Conservation (phyloP, 1,284 basidiomycete species). For the Tylopilus sp. region DNA sequence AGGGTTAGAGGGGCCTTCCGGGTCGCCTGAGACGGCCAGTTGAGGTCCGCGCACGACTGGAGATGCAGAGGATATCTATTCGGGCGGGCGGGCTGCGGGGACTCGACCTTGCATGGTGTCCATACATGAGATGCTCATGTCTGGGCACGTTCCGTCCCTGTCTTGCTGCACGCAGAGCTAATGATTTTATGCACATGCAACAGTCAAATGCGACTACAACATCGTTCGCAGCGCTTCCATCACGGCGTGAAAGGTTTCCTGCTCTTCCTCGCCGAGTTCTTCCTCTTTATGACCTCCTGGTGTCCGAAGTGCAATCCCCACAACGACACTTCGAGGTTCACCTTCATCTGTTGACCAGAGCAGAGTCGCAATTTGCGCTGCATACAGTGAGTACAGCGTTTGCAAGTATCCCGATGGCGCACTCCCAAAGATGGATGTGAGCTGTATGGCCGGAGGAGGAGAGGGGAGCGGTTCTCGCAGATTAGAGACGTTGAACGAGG, state of each 20-base stretch:
- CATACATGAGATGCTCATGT: conserved; percentile 29
- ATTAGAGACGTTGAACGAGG: conserved; percentile 34
- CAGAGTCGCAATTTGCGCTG: conserved; percentile 79
- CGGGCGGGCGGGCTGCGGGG: conserved; percentile 41
- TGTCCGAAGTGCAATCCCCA: conserved; percentile 63
- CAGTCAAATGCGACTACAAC: not conserved
- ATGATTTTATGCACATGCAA: not conserved
- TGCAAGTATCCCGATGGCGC: conserved; percentile 58
- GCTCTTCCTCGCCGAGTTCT: conserved; percentile 44
- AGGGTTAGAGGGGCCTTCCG: not conserved
- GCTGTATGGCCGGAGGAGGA: conserved; percentile 67
- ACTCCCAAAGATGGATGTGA: conserved; percentile 74
- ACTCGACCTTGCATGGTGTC: conserved; percentile 46
- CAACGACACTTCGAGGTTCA: conserved; percentile 52
- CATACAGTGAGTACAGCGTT: conserved; percentile 77
- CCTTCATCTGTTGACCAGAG: conserved; percentile 58
- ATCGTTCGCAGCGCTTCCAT: conserved; percentile 41
- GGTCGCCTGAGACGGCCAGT: not conserved
- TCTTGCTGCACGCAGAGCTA: too few relatives aligned
- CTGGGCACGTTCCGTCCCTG: too few relatives aligned
- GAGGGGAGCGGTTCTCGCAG: conserved; percentile 46
- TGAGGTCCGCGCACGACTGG: conserved; percentile 22
- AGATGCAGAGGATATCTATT: conserved; percentile 22
- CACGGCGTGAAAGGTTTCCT: conserved; percentile 56
- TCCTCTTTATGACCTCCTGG: conserved; percentile 33